Evolutionary conservation across 78 protist genomes (phyloP).

Genomic region (Dictyostelium capitatum): DNA sequence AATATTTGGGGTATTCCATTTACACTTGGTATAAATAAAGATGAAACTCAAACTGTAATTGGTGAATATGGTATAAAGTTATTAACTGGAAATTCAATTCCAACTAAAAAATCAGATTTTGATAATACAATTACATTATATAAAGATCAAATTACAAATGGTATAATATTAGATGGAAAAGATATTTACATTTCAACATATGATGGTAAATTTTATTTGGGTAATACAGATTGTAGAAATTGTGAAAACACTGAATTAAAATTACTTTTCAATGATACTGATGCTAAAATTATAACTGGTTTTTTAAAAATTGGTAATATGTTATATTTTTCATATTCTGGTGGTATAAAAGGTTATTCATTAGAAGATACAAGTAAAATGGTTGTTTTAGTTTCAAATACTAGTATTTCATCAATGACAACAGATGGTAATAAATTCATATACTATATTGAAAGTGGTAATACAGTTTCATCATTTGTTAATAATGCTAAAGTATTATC

Average conservation of each 20-base stretch:
- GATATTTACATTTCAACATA: constrained; percentile 21
- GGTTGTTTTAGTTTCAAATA: not conserved
- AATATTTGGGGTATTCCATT: constrained; percentile 17
- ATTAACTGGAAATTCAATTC: not conserved
- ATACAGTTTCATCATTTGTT: not conserved
- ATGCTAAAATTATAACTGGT: not conserved
- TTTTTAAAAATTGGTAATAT: not conserved
- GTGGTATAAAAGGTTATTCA: not conserved
- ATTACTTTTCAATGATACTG: not conserved
- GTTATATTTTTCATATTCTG: not conserved
- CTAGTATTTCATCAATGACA: constrained; percentile 1
- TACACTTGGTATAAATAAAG: not conserved
- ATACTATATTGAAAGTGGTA: not conserved
- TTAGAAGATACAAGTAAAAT: too few relatives aligned
- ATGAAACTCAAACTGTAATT: not conserved
- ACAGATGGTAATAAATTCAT: constrained; percentile 1
- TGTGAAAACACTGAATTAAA: not conserved
- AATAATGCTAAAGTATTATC: not conserved
- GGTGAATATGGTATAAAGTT: constrained; percentile 4
- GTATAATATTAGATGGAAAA: not conserved
- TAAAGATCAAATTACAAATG: constrained; percentile 8
- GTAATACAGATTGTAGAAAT: not conserved
- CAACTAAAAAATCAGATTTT: not conserved
- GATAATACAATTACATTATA: not conserved
- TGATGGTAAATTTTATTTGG: constrained; percentile 16